Percentiles rank a stretch among this genome's conserved stretches.
These are phyloP conservation scores for Capsella rubella DNA, from an alignment of 441 rosid genomes.

Conservation along the genomic window DNA sequence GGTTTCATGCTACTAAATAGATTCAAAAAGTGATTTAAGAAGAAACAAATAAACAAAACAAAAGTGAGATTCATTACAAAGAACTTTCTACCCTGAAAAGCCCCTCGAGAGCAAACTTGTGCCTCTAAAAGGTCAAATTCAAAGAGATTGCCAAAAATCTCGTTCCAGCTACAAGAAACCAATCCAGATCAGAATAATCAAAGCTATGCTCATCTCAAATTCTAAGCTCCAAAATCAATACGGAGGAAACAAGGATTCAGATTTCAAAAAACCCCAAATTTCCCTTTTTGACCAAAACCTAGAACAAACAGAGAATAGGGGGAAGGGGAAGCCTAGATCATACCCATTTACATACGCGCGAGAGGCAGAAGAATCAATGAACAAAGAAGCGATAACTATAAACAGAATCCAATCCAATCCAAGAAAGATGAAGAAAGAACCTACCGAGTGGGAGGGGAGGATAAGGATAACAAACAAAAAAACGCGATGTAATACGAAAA, in stretches of 20 bases:
- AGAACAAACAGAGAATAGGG: neutral
- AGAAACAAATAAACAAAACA: neutral
- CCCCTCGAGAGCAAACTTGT: constrained; percentile 8
- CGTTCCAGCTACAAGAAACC: neutral
- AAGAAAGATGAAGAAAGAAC: constrained; percentile 1
- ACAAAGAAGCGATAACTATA: neutral
- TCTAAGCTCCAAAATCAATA: neutral
- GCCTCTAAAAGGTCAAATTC: constrained; percentile 11
- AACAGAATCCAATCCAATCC: neutral
- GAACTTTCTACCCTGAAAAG: neutral
- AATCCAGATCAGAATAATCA: neutral
- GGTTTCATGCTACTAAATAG: neutral
- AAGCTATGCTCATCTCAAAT: neutral
- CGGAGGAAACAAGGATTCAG: neutral
- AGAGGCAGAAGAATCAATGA: neutral
- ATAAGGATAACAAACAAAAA: no score
- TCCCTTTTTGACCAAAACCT: neutral
- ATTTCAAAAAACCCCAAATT: constrained; percentile 15
- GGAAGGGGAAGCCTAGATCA: constrained; percentile 10
- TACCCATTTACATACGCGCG: neutral
- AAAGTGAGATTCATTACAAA: neutral
- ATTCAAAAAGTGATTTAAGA: neutral
- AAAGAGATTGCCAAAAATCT: neutral
- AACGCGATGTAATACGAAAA: neutral
- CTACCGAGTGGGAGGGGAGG: constrained; percentile 13